These are phyloP conservation scores for Urostyla sp. DNA, from an alignment of 73 alveolate species.

Conservation along the genomic window DNA sequence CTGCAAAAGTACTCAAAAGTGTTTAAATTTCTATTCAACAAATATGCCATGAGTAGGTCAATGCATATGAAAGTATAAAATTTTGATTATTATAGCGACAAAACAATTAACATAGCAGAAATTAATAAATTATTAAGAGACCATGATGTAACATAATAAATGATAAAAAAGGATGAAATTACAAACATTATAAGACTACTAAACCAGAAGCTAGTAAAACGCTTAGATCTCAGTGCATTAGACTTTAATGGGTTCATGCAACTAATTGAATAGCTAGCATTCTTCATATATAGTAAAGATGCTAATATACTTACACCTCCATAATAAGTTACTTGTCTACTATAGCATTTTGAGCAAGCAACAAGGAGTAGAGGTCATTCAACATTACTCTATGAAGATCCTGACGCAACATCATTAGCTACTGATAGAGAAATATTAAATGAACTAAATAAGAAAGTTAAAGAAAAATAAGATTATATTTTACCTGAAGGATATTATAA, in stretches of 20 bases:
- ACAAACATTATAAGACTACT: slow-evolving; percentile 47
- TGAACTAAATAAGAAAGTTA: slow-evolving; percentile 58
- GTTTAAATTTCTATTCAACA: slow-evolving; percentile 71
- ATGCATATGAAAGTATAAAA: slow-evolving; percentile 37
- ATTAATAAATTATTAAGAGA: slow-evolving; percentile 74
- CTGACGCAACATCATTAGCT: slow-evolving; percentile 64
- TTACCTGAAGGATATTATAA: slow-evolving; percentile 75
- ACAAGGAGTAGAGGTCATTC: slow-evolving; percentile 70
- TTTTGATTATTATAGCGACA: slow-evolving; percentile 55
- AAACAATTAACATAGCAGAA: slow-evolving; percentile 50
- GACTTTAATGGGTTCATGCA: slow-evolving; percentile 60
- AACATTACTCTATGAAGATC: slow-evolving; percentile 69
- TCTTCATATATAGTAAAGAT: slow-evolving; percentile 22
- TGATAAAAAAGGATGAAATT: slow-evolving; percentile 63
- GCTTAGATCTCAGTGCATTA: slow-evolving; percentile 42
- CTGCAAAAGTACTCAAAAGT: slow-evolving; percentile 68
- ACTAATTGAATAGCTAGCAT: slow-evolving; percentile 44
- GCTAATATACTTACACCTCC: slow-evolving; percentile 34
- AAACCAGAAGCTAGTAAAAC: slow-evolving; percentile 26
- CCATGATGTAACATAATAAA: slow-evolving; percentile 60
- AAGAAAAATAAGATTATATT: slow-evolving; percentile 57
- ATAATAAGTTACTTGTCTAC: slow-evolving; percentile 30
- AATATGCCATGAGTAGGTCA: slow-evolving; percentile 75
- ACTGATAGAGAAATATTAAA: slow-evolving; percentile 55
- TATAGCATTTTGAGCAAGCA: slow-evolving; percentile 64